These are phyloP conservation scores for Cetradonia linearis DNA, from an alignment of 495 filamentous ascomycete genomes.

Conservation along the genomic window DNA sequence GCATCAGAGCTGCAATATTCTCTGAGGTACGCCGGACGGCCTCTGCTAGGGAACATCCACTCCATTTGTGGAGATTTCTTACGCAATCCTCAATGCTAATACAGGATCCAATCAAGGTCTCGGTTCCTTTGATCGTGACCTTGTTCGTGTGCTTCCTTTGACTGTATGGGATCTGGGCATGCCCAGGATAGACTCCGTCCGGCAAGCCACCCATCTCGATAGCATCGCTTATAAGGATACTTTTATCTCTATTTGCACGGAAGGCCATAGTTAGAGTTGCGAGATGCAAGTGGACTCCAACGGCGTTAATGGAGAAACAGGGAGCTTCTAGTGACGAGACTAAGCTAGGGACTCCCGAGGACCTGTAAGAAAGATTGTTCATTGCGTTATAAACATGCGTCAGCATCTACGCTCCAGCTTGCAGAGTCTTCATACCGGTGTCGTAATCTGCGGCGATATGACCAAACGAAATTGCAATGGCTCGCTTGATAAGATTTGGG, in stretches of 20 bases:
- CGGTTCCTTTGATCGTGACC: slow-evolving; percentile 36
- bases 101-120: slow-evolving; percentile 38
- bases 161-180: slow-evolving; percentile 35
- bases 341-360: slow-evolving; percentile 74
- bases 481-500: slow-evolving; percentile 44
- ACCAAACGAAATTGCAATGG: slow-evolving; percentile 65
- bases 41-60: slow-evolving; percentile 34
- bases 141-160: slow-evolving; percentile 33
- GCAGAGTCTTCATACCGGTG: slow-evolving; percentile 53
- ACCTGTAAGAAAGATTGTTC: slow-evolving; percentile 73
- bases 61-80: slow-evolving; percentile 36
- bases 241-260: slow-evolving; percentile 43
- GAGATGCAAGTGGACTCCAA: slow-evolving; percentile 55
- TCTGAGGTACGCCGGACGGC: slow-evolving; percentile 40
- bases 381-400: slow-evolving; percentile 90
- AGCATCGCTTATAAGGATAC: slow-evolving; percentile 52
- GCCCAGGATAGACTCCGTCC: slow-evolving; percentile 57
- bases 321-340: slow-evolving; percentile 39
- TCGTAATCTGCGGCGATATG: slow-evolving; percentile 75
- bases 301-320: slow-evolving; percentile 52
- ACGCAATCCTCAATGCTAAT: slow-evolving; percentile 36
- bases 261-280: slow-evolving; percentile 50
- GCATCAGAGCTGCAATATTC: slow-evolving; percentile 39
- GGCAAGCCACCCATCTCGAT: slow-evolving; percentile 56
- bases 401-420: slow-evolving; percentile 68